Evolutionary conservation across 495 filamentous ascomycete species (phyloP), one percentile per base, ranked within the genome.

Genomic region (Mytilinidion resinicola): DNA sequence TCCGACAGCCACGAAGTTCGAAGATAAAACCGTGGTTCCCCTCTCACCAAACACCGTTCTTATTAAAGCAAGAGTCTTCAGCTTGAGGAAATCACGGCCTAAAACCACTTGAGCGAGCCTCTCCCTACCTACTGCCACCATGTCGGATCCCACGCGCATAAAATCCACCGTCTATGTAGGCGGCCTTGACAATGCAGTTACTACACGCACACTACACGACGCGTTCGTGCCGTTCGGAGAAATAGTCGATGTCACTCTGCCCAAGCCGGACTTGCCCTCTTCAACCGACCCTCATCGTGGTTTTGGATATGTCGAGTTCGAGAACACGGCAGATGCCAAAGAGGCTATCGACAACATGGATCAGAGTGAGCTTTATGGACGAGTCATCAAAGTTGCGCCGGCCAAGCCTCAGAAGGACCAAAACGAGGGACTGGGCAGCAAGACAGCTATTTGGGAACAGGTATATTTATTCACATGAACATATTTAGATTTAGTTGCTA

Each of bases 341-440:
- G 93, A 96, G 72, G 93, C 93, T 38, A 96, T 99, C 68, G 90
- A 97, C 78, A 99, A 99, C 72, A 96, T 97, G 95, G 89, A 99
- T 66, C 90, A 95, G 67, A 85, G 90, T 59, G 91, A 96, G 76
- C 78, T 99, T n/a, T 96, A 89, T 69, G 95, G 92, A 1, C 80
- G 88, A 34, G 87, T 93, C 3, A 85, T 99, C 72, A 95, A 88
- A 70, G 93, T 97, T 15, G 89, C 89, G 12, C 80, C 84, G 37
- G 93, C 95, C 30, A 99, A 96, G 73, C 84, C 91, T 25, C 90
- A 91, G 60, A 96, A 95, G 79, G 90, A 92, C 51, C 80, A 79
- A 49, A 88, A 87, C 53, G 88, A 92, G 66, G 88, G 90, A 12
- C 69, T 99, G 10, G 91, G 92, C 34, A 90, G 87, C 74, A 95